Evolutionary conservation across 306 rosid species (phyloP), one percentile per base, ranked within the genome.

Genomic region (Calophaca sinica): DNA sequence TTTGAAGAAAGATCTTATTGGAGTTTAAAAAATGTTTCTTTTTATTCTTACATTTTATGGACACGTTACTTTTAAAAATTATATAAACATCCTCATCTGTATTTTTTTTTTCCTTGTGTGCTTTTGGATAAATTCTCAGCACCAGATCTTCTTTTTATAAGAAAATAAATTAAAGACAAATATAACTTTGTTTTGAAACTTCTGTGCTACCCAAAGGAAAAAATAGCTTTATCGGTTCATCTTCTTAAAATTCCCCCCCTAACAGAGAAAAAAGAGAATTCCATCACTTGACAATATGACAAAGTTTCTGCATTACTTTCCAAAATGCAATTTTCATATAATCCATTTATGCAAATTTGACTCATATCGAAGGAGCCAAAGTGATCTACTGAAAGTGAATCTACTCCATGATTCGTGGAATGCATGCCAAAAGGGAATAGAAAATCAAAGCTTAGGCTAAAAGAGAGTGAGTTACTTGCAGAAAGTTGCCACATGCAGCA

Each of bases 391-490:
- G 51, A 46, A 46, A 2, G 14, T 46, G 51, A 46, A 46, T 46
- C 12, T 46, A 11, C 3, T 46, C n/a, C 51, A 46, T n/a, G n/a
- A n/a, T 62, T 31, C n/a, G 8, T 14, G 31, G 4, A 62, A 39
- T 62, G 32, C 6, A 38, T 6, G 9, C 48, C 13, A 38, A 38
- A 62, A 11, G 28, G 38, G 49, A 62, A 62, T 7, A 64, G 70
- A 64, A 64, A 64, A 64, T 26, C 15, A 64, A 20, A 9, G 53
- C 38, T 62, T 38, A 12, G 5, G 44, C 20, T 36, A 11, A 70
- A 58, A 41, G 39, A 54, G 13, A 15, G 54, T 53, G 42, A 71
- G 49, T 68, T 50, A 29, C 8, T n/a, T 49, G 59, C 60, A 49
- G 4, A 68, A 50, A 50, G 20, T 9, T 14, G 15, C 6, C 61